A percentile compares a stretch with the other conserved stretches of the same genome.
These are phyloP conservation scores for Zhuliangozyma parablackwelliae DNA, from an alignment of 1,139 yeast genomes.

Conservation along the genomic window DNA sequence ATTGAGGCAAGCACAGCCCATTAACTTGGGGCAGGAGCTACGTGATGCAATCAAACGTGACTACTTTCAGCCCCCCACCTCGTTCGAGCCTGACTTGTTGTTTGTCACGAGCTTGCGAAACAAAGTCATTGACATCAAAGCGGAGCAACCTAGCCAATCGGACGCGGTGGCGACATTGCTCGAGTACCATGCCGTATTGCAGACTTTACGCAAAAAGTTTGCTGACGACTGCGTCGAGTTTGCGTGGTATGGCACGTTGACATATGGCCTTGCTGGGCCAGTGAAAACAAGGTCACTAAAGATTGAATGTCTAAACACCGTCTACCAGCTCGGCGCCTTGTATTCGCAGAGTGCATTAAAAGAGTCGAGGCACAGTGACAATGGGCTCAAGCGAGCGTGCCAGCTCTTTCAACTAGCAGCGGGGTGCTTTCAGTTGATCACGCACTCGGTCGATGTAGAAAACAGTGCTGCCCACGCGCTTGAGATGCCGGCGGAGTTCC, in stretches of 20 bases:
- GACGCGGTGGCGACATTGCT: slow-evolving; percentile 17
- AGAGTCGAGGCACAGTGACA: slow-evolving; percentile 42
- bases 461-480: slow-evolving; percentile 10
- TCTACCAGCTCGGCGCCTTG: slow-evolving; percentile 66
- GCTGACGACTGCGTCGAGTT: slow-evolving; percentile 47
- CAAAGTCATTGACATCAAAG: slow-evolving; percentile 11
- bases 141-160: no score
- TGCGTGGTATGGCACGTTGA: slow-evolving; percentile 69
- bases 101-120: slow-evolving; percentile 28
- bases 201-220: slow-evolving; percentile 28
- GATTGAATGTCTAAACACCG: slow-evolving; percentile 58
- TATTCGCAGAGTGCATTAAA: slow-evolving; percentile 53
- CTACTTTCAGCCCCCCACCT: slow-evolving; percentile 61
- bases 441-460: slow-evolving; percentile 8
- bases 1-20: slow-evolving; percentile 44
- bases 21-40: slow-evolving; percentile 45
- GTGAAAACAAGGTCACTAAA: slow-evolving; percentile 40
- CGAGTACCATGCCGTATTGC: slow-evolving; percentile 30
- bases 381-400: slow-evolving; percentile 61
- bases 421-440: slow-evolving; percentile 53
- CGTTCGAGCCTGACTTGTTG: slow-evolving; percentile 50
- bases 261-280: slow-evolving; percentile 43
- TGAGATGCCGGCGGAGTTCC: slow-evolving; percentile 20
- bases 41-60: slow-evolving; percentile 50
- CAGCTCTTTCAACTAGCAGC: slow-evolving; percentile 66